These are phyloP conservation scores for Purpureocillium lavendulum DNA, from an alignment of 2,329 filamentous ascomycete genomes.

Conservation along the genomic window DNA sequence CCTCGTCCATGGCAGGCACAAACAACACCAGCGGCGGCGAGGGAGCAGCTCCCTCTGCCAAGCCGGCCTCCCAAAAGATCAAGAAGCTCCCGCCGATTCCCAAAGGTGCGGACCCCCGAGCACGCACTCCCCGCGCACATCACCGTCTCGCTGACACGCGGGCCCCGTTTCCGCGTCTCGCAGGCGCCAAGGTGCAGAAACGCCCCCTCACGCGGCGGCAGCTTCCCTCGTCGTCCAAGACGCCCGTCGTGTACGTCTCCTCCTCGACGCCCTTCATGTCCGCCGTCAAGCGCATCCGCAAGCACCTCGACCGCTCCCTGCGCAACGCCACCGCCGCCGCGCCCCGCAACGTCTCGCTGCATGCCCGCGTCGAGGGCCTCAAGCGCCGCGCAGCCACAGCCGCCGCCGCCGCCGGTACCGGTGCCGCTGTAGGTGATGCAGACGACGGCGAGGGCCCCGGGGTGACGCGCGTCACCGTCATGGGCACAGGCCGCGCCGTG, in stretches of 20 bases:
- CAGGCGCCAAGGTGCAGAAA: conserved; percentile 41
- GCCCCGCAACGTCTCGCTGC: conserved; percentile 36
- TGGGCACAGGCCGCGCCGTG: conserved; percentile 61
- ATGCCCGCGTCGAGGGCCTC: conserved; percentile 36
- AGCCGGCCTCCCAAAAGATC: conserved; percentile 3
- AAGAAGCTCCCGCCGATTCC: conserved; percentile 27
- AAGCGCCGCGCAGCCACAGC: conserved; percentile 13
- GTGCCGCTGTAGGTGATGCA: too few relatives aligned
- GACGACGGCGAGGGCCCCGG: conserved; percentile 9
- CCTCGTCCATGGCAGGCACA: not conserved
- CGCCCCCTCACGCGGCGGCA: conserved; percentile 35
- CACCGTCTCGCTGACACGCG: too few relatives aligned
- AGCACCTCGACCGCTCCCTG: conserved; percentile 48
- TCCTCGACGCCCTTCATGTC: conserved; percentile 59
- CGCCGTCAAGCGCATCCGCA: conserved; percentile 55
- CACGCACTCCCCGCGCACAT: too few relatives aligned
- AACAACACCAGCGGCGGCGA: not conserved
- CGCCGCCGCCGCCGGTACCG: conserved; percentile 11
- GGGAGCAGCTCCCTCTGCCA: conserved; percentile 2
- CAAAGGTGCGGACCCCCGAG: conserved; percentile 14
- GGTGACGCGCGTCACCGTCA: conserved; percentile 41
- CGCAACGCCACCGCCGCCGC: conserved; percentile 30
- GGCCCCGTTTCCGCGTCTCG: not conserved
- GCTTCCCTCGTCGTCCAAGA: conserved; percentile 32
- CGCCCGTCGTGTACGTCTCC: conserved; percentile 54